Percentiles rank a stretch among this genome's conserved stretches.
Evolutionary conservation across 2,329 filamentous ascomycete species (phyloP).

Genomic region (Aspergillus niger): DNA sequence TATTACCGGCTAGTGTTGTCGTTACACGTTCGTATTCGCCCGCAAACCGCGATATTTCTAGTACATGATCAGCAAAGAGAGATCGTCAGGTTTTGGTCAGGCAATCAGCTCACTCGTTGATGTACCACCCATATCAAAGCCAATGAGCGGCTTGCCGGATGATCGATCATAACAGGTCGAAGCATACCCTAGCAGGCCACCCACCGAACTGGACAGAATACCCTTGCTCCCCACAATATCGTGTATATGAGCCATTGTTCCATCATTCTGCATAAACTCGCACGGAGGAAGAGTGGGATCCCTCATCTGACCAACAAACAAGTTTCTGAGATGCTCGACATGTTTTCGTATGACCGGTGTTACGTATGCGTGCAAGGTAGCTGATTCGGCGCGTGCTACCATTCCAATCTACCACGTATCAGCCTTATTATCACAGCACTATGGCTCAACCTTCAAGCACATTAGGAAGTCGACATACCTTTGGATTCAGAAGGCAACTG

Average conservation of each 20-base stretch:
- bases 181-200: conserved; percentile 13
- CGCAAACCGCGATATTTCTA: neutral
- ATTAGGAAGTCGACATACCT: conserved; percentile 48
- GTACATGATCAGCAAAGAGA: neutral
- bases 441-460: neutral
- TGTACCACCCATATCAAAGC: neutral
- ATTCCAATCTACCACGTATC: conserved; percentile 33
- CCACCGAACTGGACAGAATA: conserved; percentile 14
- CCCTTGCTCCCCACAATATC: conserved; percentile 5
- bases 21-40: neutral
- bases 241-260: conserved; percentile 10
- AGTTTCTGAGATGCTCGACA: conserved; percentile 53
- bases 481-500: conserved; percentile 76
- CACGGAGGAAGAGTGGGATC: conserved; percentile 12
- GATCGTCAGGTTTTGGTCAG: no score
- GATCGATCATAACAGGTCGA: conserved; percentile 15
- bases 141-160: conserved; percentile 1
- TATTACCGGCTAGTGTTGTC: neutral
- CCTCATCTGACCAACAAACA: conserved; percentile 73
- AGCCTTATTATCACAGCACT: neutral
- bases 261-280: neutral
- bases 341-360: conserved; percentile 75
- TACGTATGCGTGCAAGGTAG: conserved; percentile 75
- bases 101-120: neutral
- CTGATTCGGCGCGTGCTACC: conserved; percentile 70